Base-by-base conservation (phyloP, 2,329 filamentous ascomycete genomes). In the Neobulgaria alba region DNA sequence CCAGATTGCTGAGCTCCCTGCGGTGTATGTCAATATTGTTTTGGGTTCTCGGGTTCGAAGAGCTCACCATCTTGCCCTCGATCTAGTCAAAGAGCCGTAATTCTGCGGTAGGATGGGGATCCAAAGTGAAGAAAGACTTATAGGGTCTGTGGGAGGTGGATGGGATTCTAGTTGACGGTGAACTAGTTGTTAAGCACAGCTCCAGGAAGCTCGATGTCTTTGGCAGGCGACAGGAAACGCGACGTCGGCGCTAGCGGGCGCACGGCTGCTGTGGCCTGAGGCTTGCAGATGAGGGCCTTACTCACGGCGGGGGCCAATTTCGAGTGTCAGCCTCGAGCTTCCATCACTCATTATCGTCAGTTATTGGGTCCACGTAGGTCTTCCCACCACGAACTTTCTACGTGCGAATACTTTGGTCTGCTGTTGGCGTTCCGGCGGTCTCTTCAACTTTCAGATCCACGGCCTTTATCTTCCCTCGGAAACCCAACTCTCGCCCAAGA, bases 1-100 rank as follows among this genome's bases (percentile, higher is more conserved):
- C 57, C 57, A 39, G 58, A 61, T 47, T 55, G 72, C 59, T 69
- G 65, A 58, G 72, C 69, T 50, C 58, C 58, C 58, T 61, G 33
- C 14, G 21, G 41, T 26, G 30, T 42, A 23, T 34, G 35, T 57
- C 37, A 54, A 42, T 36, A 47, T 50, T 50, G 41, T 38, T 36
- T 44, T 44, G 18, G 10, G 32, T 19, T 15, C 21, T 23, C 12
- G 20, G 30, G 20, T 37, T 41, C 20, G 37, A 44, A 18, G 18
- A 49, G 43, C 50, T 54, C 50, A 58, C 57, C 57, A 59, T 59
- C 33, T 50, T 54, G 46, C 38, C 41, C 33, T 26, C 42, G 49
- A 46, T 41, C 21, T 18, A 37, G 20, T 46, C 20, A 29, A 35
- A 41, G 34, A 18, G 34, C 38, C 41, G 30, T 30, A 29, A 34